phyloP scores from a whole-genome alignment of 2,329 filamentous ascomycete genomes.

The Colletotrichum sp. region DNA sequence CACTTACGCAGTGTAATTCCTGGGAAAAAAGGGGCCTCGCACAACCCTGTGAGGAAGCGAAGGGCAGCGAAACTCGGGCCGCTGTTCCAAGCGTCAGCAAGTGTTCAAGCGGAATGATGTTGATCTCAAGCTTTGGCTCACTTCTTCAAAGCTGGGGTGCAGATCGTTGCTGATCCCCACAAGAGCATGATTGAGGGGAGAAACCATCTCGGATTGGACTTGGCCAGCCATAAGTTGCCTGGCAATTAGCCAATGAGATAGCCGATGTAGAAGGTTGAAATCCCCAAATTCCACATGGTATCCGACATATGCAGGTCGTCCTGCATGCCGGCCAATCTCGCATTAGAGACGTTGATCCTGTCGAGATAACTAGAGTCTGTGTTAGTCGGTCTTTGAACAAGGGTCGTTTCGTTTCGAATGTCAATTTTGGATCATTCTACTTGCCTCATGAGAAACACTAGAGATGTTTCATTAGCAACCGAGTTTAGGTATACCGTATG shows the following conservation, averaged over 20 bases:
- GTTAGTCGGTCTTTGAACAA: neutral
- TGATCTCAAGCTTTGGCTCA: neutral
- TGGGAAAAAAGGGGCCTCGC: conserved; percentile 46
- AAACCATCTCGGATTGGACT: conserved; percentile 36
- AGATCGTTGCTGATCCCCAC: conserved; percentile 43
- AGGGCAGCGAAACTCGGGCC: conserved; percentile 25
- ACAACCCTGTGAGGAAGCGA: conserved; percentile 31
- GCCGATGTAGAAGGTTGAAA: conserved; percentile 47
- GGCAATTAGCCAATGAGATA: conserved; percentile 48
- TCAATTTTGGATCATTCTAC: neutral
- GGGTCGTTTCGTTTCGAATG: rapidly evolving
- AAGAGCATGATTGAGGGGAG: conserved; percentile 42
- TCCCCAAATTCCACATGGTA: conserved; percentile 40
- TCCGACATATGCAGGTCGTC: conserved; percentile 35
- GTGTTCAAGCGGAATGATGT: neutral
- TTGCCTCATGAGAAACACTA: conserved; percentile 30
- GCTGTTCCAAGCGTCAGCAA: neutral
- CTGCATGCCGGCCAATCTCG: conserved; percentile 37
- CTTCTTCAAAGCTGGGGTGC: conserved; percentile 43
- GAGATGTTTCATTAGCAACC: too few relatives aligned
- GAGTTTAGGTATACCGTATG: too few relatives aligned
- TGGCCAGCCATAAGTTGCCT: conserved; percentile 47
- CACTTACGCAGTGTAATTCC: conserved; percentile 44
- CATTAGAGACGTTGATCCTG: conserved; percentile 52
- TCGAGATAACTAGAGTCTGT: conserved; percentile 46